phyloP scores from a whole-genome alignment of 2,329 filamentous ascomycete species.

The Rhinocladiella similis region DNA sequence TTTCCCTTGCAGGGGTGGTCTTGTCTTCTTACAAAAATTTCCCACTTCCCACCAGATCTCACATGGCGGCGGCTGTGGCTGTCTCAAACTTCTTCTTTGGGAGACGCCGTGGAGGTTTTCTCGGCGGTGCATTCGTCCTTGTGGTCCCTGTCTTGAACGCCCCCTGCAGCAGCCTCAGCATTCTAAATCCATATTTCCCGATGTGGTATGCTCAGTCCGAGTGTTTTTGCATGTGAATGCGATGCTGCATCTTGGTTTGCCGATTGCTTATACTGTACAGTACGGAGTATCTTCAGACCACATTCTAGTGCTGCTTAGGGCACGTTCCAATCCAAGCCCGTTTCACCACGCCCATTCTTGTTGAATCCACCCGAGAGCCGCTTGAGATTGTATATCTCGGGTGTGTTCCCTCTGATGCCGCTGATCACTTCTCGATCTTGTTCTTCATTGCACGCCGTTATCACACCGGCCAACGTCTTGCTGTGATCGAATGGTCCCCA shows the following conservation, averaged over 20 bases:
- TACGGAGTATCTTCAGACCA: neutral
- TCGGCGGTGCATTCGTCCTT: neutral
- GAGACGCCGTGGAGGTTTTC: neutral
- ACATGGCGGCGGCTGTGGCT: neutral
- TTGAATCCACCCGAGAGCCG: neutral
- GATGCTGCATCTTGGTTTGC: neutral
- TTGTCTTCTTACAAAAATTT: no score
- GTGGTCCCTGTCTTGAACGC: neutral
- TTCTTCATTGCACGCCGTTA: neutral
- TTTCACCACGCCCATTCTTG: neutral
- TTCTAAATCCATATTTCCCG: neutral
- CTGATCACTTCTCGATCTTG: constrained; percentile 16
- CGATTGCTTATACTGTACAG: no score
- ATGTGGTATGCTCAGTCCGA: neutral
- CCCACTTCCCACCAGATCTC: no score
- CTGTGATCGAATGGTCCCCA: neutral
- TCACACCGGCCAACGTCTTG: neutral
- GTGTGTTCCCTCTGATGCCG: neutral
- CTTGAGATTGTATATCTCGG: constrained; percentile 5
- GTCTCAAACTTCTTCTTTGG: neutral
- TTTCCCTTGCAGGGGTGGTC: no score
- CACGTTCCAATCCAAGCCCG: neutral
- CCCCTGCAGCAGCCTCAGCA: neutral
- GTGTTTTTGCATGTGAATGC: neutral
- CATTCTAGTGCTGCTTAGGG: neutral